Conservation (phyloP, 129 eudicot genomes). For the Glebionis coronaria region DNA sequence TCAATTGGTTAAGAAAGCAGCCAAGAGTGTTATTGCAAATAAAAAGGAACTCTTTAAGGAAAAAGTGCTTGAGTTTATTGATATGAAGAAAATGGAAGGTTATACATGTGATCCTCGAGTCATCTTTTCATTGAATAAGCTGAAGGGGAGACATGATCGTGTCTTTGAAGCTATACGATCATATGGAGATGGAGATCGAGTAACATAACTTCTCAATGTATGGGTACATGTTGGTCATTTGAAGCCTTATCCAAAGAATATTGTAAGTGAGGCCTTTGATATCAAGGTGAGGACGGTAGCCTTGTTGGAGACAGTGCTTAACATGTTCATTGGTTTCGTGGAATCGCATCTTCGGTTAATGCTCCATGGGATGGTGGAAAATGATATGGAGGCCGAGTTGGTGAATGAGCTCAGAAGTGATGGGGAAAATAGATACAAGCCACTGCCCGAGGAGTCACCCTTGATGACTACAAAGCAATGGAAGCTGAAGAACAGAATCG, state of each 20-base stretch:
- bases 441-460: not conserved
- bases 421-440: not conserved
- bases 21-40: conserved; percentile 5
- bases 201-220: too few species aligned
- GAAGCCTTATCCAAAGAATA: not conserved
- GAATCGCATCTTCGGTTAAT: not conserved
- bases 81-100: not conserved
- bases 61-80: not conserved
- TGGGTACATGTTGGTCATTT: not conserved
- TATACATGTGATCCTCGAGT: not conserved
- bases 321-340: not conserved
- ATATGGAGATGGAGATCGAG: too few species aligned
- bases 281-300: not conserved
- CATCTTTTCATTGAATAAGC: not conserved
- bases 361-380: not conserved
- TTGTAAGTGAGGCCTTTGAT: not conserved
- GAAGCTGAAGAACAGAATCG: conserved; percentile 4
- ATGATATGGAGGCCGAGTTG: conserved; percentile 4
- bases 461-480: not conserved
- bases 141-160: not conserved
- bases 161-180: not conserved
- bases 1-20: not conserved
- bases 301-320: not conserved
- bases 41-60: not conserved
- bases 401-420: not conserved